These are phyloP conservation scores for Naganishia friedmannii DNA, from an alignment of 768 basidiomycete genomes.

Conservation along the genomic window DNA sequence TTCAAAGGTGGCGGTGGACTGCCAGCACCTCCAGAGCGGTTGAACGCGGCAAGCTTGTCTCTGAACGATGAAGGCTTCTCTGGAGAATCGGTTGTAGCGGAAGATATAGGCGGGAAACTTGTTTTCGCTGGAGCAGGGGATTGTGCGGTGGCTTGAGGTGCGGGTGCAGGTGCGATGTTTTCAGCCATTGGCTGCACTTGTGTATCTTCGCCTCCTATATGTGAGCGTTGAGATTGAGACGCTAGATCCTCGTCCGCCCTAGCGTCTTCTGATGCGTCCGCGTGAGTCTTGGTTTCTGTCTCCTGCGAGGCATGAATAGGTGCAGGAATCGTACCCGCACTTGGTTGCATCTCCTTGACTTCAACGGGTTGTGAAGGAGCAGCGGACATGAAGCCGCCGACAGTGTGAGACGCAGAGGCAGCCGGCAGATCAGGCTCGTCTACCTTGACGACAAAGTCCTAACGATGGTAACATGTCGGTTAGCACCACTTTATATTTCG, in stretches of 20 bases:
- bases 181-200: not conserved
- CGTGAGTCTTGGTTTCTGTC: not conserved
- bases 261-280: not conserved
- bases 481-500: not conserved
- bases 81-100: not conserved
- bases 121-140: not conserved
- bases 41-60: slow-evolving; percentile 50
- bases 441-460: slow-evolving; percentile 48
- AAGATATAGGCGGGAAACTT: slow-evolving; percentile 25
- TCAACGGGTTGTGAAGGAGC: not conserved
- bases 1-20: slow-evolving; percentile 46
- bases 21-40: slow-evolving; percentile 6
- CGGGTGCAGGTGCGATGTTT: not conserved
- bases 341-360: not conserved
- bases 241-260: not conserved
- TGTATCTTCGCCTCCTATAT: not conserved
- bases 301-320: not conserved
- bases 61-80: slow-evolving; percentile 41
- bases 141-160: not conserved
- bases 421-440: slow-evolving; percentile 22
- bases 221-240: not conserved
- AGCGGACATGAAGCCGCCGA: not conserved
- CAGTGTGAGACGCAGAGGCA: not conserved
- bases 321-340: not conserved
- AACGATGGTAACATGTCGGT: not conserved